Conservation (phyloP, 495 filamentous ascomycete species). For the Patellaria atrata region DNA sequence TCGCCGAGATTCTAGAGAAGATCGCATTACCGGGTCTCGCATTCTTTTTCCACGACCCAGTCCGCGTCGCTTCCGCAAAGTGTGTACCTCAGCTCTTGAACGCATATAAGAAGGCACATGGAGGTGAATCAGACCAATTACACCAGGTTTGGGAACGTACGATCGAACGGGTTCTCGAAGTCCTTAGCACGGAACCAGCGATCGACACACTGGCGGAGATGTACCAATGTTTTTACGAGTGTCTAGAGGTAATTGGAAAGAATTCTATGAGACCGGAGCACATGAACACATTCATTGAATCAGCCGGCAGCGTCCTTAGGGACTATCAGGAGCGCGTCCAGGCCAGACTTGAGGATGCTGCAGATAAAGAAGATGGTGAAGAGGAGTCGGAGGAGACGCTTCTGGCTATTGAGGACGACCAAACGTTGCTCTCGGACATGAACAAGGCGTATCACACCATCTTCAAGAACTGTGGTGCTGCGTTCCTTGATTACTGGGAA, state of each 20-base stretch:
- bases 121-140: constrained; percentile 57
- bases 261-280: constrained; percentile 60
- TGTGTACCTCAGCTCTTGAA: constrained; percentile 88
- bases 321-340: constrained; percentile 82
- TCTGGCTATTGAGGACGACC: constrained; percentile 93
- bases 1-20: constrained; percentile 86
- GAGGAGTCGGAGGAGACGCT: constrained; percentile 65
- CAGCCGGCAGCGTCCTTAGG: constrained; percentile 65
- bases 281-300: constrained; percentile 76
- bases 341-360: constrained; percentile 61
- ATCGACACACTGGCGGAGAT: constrained; percentile 96
- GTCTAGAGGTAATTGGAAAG: constrained; percentile 82
- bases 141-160: constrained; percentile 70
- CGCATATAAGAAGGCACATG: constrained; percentile 82
- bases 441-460: constrained; percentile 99
- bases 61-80: constrained; percentile 89
- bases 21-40: constrained; percentile 85
- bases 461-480: constrained; percentile 82
- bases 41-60: constrained; percentile 99
- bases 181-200: constrained; percentile 84
- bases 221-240: constrained; percentile 99
- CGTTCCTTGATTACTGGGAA: constrained; percentile 80
- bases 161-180: constrained; percentile 81
- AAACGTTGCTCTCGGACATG: constrained; percentile 95
- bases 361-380: constrained; percentile 56